Evolutionary conservation across 2,329 filamentous ascomycete genomes (phyloP).

Genomic region (Aspergillus sergii): DNA sequence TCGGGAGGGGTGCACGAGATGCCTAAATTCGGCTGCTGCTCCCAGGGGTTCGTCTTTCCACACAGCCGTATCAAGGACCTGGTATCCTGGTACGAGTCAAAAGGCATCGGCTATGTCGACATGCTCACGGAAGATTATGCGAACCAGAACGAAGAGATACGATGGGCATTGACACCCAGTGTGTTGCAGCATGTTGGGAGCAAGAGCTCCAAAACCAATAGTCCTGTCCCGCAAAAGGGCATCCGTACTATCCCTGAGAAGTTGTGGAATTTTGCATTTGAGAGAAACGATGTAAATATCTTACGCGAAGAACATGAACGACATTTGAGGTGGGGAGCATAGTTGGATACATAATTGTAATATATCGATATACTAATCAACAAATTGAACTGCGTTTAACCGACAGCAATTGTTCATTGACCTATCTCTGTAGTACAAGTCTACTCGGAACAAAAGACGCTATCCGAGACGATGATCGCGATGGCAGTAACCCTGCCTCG

Average conservation of each 20-base stretch:
- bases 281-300: not conserved
- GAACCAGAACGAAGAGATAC: constrained; percentile 37
- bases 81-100: constrained; percentile 35
- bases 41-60: constrained; percentile 49
- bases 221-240: not conserved
- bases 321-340: not conserved
- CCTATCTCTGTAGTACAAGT: not conserved
- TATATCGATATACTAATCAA: not conserved
- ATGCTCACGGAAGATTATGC: constrained; percentile 47
- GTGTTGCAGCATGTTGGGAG: constrained; percentile 50
- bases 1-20: constrained; percentile 42
- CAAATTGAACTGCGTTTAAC: no score
- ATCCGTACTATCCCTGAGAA: not conserved
- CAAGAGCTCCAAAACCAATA: constrained; percentile 38
- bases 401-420: no score
- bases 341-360: not conserved
- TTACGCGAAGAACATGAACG: not conserved
- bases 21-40: constrained; percentile 48
- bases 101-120: constrained; percentile 41
- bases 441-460: not conserved
- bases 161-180: constrained; percentile 47
- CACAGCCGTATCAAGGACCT: constrained; percentile 30
- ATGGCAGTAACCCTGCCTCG: not conserved
- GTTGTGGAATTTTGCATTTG: not conserved
- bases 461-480: not conserved